Evolutionary conservation across 257 asterid species (phyloP).

Genomic region (Asclepias syriaca): DNA sequence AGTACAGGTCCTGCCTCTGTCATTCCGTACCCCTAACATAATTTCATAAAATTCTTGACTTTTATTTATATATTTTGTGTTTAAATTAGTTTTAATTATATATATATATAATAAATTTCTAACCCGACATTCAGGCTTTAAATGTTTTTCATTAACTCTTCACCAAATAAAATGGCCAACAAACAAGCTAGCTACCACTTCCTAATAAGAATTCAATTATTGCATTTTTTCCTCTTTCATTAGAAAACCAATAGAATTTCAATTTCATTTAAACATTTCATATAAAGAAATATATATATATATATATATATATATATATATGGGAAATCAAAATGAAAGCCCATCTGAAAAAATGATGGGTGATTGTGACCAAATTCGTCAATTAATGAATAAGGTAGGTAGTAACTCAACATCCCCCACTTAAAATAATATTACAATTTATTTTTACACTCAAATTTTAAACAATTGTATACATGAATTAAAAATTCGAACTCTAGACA

Average conservation of each 20-base stretch:
- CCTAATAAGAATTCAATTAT: background rate
- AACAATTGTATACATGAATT: too few relatives aligned
- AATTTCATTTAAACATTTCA: background rate
- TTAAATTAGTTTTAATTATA: too few relatives aligned
- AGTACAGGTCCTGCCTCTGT: constrained; percentile 40
- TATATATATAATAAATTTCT: background rate
- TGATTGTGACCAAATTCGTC: too few relatives aligned
- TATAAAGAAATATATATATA: too few relatives aligned
- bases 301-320: too few relatives aligned
- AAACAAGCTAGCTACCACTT: background rate
- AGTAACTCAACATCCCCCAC: too few relatives aligned
- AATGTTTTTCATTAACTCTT: background rate
- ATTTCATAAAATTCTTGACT: background rate
- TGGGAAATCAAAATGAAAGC: too few relatives aligned
- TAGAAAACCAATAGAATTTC: background rate
- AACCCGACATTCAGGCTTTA: background rate
- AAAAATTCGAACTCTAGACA: too few relatives aligned
- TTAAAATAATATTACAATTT: too few relatives aligned
- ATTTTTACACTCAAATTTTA: too few relatives aligned
- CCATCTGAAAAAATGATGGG: too few relatives aligned
- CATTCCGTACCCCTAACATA: constrained; percentile 37
- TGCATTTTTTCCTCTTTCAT: background rate
- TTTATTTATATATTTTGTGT: background rate
- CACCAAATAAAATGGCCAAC: background rate
- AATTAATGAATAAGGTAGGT: too few relatives aligned